Base-by-base conservation (phyloP, 2,329 filamentous ascomycete genomes). In the Tolypocladium paradoxum region DNA sequence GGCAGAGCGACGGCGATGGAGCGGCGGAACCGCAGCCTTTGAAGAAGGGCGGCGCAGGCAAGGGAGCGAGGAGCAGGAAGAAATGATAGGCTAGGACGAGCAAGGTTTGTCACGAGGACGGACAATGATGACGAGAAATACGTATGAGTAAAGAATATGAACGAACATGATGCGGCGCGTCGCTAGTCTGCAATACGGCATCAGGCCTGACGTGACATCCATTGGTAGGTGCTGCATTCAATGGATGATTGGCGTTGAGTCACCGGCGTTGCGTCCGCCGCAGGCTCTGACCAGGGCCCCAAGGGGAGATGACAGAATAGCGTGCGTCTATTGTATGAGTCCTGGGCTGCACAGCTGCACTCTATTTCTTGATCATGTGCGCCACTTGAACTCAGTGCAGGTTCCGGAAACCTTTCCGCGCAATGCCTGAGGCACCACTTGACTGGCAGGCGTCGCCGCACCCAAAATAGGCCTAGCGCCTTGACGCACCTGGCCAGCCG, bases 1-100 rank as follows among this genome's bases (percentile, higher is more conserved):
- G 81, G 49, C 77, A 85, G 59, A 83, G 85, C 56, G 84, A 83
- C 55, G 58, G 67, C 50, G 68, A 70, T 58, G 82, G 84, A 61
- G 81, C 81, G 34, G 79, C 58, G 9, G 67, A 73, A 52, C 64
- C 64, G 49, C 58, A 57, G 49, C 51, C 64, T 20, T 54, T 58
- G 54, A 77, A 72, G 67, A 80, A 74, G 64, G 59, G 65, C 37
- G 57, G 56, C 27, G 55, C 60, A 50, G 59, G 60, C 49, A 72
- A 62, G 61, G 68, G 68, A 20, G 65, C 70, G 3, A 70, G 73
- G 57, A 68, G 68, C 18, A 75, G 68, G 60, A 77, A 73, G 58
- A 74, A 64, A 55, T 68, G 60, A 56, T 18, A 35, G 33, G 48
- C 4, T 27, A 20, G 27, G 7, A 31, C 12, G 27, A 47, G 7